Evolutionary conservation across 23 red algal species (phyloP).

Genomic region (Gracilaria vermiculophylla): DNA sequence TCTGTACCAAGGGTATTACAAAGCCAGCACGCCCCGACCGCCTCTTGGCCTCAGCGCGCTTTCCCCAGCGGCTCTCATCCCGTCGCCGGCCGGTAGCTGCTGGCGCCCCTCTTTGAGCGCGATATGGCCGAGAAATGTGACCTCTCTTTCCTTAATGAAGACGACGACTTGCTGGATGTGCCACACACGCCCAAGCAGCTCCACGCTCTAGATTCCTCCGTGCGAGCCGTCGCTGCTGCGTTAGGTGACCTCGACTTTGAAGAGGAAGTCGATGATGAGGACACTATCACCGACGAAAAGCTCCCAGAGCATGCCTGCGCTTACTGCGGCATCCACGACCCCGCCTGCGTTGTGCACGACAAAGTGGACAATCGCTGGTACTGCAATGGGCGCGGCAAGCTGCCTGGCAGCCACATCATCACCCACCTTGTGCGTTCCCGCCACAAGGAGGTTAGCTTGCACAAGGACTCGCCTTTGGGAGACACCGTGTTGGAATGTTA

Average conservation of each 20-base stretch:
- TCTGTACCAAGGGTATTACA: not conserved
- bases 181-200: constrained; percentile 21
- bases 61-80: constrained; percentile 6
- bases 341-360: constrained; percentile 82
- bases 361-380: constrained; percentile 82
- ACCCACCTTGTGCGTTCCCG: constrained; percentile 88
- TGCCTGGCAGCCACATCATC: constrained; percentile 87
- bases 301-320: constrained; percentile 82
- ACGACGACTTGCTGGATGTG: constrained; percentile 62
- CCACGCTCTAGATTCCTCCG: constrained; percentile 47
- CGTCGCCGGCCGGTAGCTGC: not conserved
- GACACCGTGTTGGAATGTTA: constrained; percentile 96
- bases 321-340: constrained; percentile 95
- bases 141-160: constrained; percentile 87
- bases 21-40: not conserved
- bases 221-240: constrained; percentile 41
- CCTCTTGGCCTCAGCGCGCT: not conserved
- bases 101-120: not conserved
- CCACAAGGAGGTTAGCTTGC: constrained; percentile 84
- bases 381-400: constrained; percentile 77
- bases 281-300: constrained; percentile 35
- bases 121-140: constrained; percentile 68
- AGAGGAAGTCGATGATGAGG: constrained; percentile 77
- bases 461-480: constrained; percentile 72
- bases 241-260: constrained; percentile 70